These are phyloP conservation scores for Terfezia claveryi DNA, from an alignment of 495 filamentous ascomycete genomes.

Conservation along the genomic window DNA sequence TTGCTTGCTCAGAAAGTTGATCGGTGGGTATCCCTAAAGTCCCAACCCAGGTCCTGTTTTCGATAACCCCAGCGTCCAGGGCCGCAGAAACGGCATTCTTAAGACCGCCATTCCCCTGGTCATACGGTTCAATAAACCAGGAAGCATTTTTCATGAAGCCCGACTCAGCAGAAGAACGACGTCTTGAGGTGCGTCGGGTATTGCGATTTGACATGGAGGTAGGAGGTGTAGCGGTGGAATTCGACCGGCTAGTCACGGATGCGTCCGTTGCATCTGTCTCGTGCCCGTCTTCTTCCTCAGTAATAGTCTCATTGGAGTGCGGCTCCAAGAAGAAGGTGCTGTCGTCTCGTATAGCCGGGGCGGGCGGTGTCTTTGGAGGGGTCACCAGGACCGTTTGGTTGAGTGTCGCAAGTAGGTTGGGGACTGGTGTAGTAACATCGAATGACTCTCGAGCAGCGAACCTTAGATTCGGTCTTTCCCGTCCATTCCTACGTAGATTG, in stretches of 20 bases:
- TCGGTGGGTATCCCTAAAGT: conserved; percentile 84
- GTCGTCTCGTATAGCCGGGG: conserved; percentile 17
- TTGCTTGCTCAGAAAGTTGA: conserved; percentile 43
- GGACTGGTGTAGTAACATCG: conserved; percentile 16
- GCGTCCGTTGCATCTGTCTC: conserved; percentile 7
- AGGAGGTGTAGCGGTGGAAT: not conserved
- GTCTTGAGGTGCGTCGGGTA: conserved; percentile 10
- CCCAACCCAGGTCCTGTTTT: conserved; percentile 66
- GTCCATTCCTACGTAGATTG: conserved; percentile 24
- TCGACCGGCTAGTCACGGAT: conserved; percentile 26
- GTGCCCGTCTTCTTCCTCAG: conserved; percentile 23
- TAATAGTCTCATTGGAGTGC: conserved; percentile 16
- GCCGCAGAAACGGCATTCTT: conserved; percentile 68
- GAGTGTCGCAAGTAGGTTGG: conserved; percentile 19
- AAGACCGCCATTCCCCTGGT: conserved; percentile 79
- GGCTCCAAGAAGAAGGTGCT: conserved; percentile 31
- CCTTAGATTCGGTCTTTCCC: conserved; percentile 1
- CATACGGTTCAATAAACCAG: conserved; percentile 65
- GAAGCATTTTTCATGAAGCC: conserved; percentile 41
- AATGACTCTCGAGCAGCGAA: conserved; percentile 2
- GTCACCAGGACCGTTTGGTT: conserved; percentile 15
- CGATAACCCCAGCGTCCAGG: conserved; percentile 35
- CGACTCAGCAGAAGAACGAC: conserved; percentile 21
- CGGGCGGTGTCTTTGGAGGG: conserved; percentile 19
- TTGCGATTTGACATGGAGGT: conserved; percentile 14